These are phyloP conservation scores for Apiotrichum domesticum DNA, from an alignment of 1,284 basidiomycete genomes.

Conservation along the genomic window DNA sequence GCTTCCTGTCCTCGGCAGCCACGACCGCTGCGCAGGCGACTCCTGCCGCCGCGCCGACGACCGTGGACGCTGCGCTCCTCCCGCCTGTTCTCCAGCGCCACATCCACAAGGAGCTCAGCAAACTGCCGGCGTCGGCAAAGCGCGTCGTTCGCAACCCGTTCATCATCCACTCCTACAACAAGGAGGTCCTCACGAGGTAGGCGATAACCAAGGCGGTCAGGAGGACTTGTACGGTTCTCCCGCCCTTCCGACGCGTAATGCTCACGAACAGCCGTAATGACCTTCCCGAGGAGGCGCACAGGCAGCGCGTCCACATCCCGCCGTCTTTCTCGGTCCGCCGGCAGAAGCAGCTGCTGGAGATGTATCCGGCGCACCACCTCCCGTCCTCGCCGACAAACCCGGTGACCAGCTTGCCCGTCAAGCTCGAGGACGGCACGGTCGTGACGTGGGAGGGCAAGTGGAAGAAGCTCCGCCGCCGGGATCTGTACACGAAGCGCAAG, in stretches of 20 bases:
- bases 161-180: constrained; percentile 30
- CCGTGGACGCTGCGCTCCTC: constrained; percentile 10
- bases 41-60: neutral
- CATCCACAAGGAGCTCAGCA: constrained; percentile 12
- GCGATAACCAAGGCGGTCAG: no score
- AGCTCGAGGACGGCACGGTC: constrained; percentile 18
- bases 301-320: constrained; percentile 10
- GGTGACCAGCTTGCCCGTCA: constrained; percentile 3
- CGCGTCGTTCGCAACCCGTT: constrained; percentile 35
- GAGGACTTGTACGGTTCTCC: no score
- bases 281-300: neutral
- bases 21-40: neutral
- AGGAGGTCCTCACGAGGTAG: neutral
- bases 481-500: constrained; percentile 22
- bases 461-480: constrained; percentile 10
- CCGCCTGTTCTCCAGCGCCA: constrained; percentile 20
- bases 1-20: constrained; percentile 17
- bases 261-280: neutral
- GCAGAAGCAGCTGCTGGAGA: constrained; percentile 30
- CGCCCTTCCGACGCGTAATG: neutral
- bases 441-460: constrained; percentile 22
- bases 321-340: constrained; percentile 33
- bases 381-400: constrained; percentile 29
- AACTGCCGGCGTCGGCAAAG: neutral
- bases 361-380: constrained; percentile 23